These are phyloP conservation scores for Metschnikowia lochheadii DNA, from an alignment of 805 yeast genomes.

Conservation along the genomic window DNA sequence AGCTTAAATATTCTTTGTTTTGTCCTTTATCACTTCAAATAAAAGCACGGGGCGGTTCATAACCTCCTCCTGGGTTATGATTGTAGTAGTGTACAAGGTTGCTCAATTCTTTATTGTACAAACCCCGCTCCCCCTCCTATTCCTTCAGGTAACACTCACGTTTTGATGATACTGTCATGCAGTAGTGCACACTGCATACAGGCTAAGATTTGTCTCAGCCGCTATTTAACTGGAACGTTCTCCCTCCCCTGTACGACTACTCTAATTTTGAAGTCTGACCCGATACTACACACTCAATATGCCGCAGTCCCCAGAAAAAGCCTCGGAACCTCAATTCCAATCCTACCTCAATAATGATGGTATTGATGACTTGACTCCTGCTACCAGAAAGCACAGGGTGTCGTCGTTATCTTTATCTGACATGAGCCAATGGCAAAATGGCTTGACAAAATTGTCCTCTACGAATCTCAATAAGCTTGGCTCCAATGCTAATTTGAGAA, in stretches of 20 bases:
- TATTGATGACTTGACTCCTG: conserved; percentile 62
- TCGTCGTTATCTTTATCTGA: conserved; percentile 67
- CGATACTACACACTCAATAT: neutral
- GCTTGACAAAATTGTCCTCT: conserved; percentile 38
- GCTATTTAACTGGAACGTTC: conserved; percentile 2
- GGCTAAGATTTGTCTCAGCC: conserved; percentile 1
- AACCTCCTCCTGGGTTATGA: neutral
- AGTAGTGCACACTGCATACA: conserved; percentile 3
- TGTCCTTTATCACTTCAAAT: neutral
- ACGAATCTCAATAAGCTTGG: conserved; percentile 33
- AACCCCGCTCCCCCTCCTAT: neutral
- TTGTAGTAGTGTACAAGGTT: neutral
- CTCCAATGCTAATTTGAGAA: conserved; percentile 35
- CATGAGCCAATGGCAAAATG: conserved; percentile 56
- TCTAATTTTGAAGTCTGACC: neutral
- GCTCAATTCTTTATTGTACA: neutral
- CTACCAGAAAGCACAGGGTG: conserved; percentile 56
- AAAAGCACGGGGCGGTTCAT: neutral
- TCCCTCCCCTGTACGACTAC: neutral
- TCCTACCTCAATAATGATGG: conserved; percentile 72
- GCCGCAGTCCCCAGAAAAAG: conserved; percentile 8
- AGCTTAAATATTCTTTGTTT: neutral
- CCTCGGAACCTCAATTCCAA: conserved; percentile 26
- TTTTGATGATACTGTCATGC: conserved; percentile 1
- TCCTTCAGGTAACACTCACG: neutral